phyloP scores from a whole-genome alignment of 2,329 filamentous ascomycete genomes.

The Phialophora tarda region DNA sequence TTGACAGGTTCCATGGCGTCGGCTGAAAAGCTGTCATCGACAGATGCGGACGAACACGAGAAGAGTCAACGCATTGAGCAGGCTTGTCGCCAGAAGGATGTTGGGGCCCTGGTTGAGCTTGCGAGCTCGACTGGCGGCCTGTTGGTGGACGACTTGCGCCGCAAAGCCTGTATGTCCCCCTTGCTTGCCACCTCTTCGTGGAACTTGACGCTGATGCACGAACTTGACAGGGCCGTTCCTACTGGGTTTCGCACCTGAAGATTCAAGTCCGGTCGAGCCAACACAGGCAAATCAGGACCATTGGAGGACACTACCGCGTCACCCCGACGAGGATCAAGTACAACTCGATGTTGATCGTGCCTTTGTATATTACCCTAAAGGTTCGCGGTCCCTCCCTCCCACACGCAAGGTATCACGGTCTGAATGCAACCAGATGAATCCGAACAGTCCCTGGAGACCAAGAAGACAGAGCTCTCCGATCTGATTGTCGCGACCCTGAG shows the following conservation, averaged over 20 bases:
- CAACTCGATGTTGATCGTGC: constrained; percentile 89
- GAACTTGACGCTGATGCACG: constrained; percentile 31
- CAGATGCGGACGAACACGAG: constrained; percentile 29
- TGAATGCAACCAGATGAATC: constrained; percentile 62
- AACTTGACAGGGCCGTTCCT: constrained; percentile 55
- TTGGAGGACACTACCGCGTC: constrained; percentile 72
- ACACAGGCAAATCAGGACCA: constrained; percentile 36
- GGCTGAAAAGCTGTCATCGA: constrained; percentile 15
- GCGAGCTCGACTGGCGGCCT: constrained; percentile 71
- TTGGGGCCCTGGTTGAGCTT: constrained; percentile 61
- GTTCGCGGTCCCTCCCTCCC: constrained; percentile 56
- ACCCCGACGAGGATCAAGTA: constrained; percentile 89
- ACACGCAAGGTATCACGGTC: constrained; percentile 35
- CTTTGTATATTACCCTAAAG: constrained; percentile 93
- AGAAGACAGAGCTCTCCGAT: constrained; percentile 76
- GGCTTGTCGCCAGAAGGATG: constrained; percentile 65
- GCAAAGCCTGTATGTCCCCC: constrained; percentile 72
- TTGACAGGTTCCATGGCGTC: constrained; percentile 13
- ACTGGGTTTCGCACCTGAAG: constrained; percentile 48
- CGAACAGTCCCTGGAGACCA: constrained; percentile 68
- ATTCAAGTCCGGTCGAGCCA: constrained; percentile 19
- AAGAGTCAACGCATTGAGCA: constrained; percentile 60
- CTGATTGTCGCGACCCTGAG: constrained; percentile 84
- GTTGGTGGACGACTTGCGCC: constrained; percentile 70
- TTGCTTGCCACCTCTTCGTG: constrained; percentile 16